Evolutionary conservation across 305 asterid genomes (phyloP).

Genomic region (Nicotiana rustica): DNA sequence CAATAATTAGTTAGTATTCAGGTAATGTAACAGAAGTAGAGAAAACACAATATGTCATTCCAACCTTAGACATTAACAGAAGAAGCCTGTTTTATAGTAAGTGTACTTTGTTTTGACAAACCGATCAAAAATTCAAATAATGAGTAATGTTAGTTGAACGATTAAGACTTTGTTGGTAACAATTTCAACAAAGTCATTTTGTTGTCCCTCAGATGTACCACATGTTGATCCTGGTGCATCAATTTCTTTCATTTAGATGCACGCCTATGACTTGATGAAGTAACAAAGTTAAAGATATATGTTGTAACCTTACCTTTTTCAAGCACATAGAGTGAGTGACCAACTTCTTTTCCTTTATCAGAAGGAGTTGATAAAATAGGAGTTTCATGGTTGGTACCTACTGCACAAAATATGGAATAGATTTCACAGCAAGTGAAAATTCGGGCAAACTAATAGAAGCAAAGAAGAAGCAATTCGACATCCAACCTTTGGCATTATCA

Average conservation of each 20-base stretch:
- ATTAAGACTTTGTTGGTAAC: neutral
- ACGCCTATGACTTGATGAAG: neutral
- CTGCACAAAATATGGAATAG: neutral
- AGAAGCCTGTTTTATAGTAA: neutral
- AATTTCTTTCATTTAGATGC: neutral
- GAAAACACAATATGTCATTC: neutral
- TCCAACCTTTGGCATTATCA: neutral
- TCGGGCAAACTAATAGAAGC: neutral
- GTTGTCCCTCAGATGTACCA: neutral
- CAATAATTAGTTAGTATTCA: neutral
- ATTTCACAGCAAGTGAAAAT: neutral
- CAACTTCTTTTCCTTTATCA: no score
- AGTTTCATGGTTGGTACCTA: neutral
- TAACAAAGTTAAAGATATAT: no score
- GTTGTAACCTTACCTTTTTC: no score
- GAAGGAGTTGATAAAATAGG: neutral
- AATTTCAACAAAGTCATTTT: neutral
- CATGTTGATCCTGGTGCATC: neutral
- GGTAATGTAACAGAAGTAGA: neutral
- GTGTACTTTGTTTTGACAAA: neutral
- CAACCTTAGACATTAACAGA: neutral
- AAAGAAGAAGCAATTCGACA: neutral
- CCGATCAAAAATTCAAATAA: neutral
- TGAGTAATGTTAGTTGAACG: no score
- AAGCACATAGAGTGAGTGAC: no score